Evolutionary conservation across 2,329 filamentous ascomycete genomes (phyloP).

Genomic region (Exserohilum rostratum): DNA sequence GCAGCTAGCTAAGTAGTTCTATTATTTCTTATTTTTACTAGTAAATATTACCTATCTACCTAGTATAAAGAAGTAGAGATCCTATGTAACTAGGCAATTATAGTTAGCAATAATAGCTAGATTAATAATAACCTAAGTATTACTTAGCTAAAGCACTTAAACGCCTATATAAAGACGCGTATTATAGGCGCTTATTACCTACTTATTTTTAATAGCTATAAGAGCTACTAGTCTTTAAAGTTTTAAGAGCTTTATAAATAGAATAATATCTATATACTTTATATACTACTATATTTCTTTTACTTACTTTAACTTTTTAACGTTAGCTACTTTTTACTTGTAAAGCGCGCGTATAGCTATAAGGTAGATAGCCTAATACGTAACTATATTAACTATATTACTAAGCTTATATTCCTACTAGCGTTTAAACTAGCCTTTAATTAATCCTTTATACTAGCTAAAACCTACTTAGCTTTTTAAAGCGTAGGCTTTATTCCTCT

Average conservation of each 20-base stretch:
- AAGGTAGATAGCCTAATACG: conserved; percentile 33
- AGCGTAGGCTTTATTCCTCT: too few species aligned
- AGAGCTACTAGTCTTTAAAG: neutral
- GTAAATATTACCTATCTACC: neutral
- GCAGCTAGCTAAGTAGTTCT: conserved; percentile 8
- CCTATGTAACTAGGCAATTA: too few species aligned
- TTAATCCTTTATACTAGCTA: too few species aligned
- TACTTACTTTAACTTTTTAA: conserved; percentile 2
- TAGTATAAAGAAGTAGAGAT: too few species aligned
- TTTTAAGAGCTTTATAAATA: conserved; percentile 5
- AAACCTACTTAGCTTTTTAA: too few species aligned
- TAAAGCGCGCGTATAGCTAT: conserved; percentile 11
- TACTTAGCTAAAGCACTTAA: too few species aligned
- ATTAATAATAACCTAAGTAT: too few species aligned
- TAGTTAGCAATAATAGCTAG: too few species aligned
- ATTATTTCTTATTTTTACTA: conserved; percentile 12
- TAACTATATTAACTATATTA: conserved; percentile 38
- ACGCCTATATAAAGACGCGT: neutral
- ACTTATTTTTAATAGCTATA: conserved; percentile 2
- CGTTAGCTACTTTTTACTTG: conserved; percentile 20
- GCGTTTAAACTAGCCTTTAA: conserved; percentile 34
- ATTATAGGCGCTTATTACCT: neutral
- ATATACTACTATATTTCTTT: neutral
- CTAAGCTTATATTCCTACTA: conserved; percentile 19
- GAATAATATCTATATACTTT: neutral